Evolutionary conservation across 352 stramenopile species (phyloP).

Genomic region (Phytopythium montanum): DNA sequence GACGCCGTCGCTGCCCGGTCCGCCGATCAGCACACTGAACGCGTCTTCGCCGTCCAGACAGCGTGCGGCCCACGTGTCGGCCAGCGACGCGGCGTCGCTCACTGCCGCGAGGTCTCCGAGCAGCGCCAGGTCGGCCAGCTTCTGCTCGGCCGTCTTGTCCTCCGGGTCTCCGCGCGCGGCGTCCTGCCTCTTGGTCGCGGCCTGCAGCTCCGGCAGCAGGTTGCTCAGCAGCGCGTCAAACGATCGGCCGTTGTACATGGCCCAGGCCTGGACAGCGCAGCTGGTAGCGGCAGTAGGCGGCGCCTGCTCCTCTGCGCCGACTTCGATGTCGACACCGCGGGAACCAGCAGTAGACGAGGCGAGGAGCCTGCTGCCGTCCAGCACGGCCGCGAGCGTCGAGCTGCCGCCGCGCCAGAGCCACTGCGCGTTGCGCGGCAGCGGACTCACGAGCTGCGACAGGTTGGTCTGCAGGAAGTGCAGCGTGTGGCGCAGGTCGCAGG

Average conservation of each 20-base stretch:
- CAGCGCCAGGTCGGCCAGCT: conserved; percentile 26
- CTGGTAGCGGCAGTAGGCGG: neutral
- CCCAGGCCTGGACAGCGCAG: conserved; percentile 40
- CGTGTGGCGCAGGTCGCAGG: conserved; percentile 62
- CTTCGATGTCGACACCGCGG: neutral
- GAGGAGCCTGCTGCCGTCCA: neutral
- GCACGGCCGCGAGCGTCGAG: neutral
- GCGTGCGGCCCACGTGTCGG: conserved; percentile 34
- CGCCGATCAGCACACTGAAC: neutral
- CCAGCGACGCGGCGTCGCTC: conserved; percentile 44
- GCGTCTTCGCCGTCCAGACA: neutral
- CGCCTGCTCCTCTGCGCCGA: neutral
- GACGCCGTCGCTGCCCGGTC: neutral
- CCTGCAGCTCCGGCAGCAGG: conserved; percentile 37
- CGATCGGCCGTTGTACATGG: conserved; percentile 28
- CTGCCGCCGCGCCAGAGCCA: conserved; percentile 13
- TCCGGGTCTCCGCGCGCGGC: conserved; percentile 10
- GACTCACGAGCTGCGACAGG: conserved; percentile 16
- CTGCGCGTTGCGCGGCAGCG: conserved; percentile 7
- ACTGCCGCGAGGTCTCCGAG: conserved; percentile 43
- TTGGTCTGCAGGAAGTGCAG: conserved; percentile 70
- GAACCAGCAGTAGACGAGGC: neutral
- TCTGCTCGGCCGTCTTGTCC: conserved; percentile 39
- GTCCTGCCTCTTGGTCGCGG: conserved; percentile 10
- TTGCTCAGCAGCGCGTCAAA: conserved; percentile 68